phyloP scores from a whole-genome alignment of 2,329 filamentous ascomycete genomes.

The Exophiala oligosperma region DNA sequence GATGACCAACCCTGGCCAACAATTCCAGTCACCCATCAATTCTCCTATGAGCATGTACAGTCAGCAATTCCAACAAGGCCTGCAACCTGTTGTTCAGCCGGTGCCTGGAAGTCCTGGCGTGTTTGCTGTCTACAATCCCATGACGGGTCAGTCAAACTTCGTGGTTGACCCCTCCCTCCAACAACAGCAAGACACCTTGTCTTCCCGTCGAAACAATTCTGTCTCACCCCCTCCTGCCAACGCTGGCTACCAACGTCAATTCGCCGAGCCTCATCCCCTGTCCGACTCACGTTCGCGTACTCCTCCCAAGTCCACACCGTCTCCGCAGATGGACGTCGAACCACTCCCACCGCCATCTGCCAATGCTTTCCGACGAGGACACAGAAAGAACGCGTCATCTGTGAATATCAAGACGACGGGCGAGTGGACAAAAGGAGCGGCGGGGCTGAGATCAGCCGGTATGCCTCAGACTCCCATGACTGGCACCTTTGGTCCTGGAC shows the following conservation, averaged over 20 bases:
- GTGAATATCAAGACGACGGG: conserved; percentile 48
- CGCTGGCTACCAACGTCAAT: conserved; percentile 71
- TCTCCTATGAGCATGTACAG: conserved; percentile 60
- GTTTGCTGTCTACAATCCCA: conserved; percentile 79
- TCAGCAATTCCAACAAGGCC: conserved; percentile 66
- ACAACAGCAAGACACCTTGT: conserved; percentile 45
- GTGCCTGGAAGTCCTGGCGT: conserved; percentile 71
- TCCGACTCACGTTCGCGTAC: conserved; percentile 64
- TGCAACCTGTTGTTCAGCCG: conserved; percentile 63
- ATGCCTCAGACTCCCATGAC: conserved; percentile 79
- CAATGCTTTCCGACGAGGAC: conserved; percentile 87
- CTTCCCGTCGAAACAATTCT: conserved; percentile 16
- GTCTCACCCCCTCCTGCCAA: conserved; percentile 49
- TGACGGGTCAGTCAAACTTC: conserved; percentile 80
- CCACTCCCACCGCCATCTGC: conserved; percentile 85
- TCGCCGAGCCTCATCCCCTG: conserved; percentile 65
- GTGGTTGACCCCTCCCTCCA: conserved; percentile 68
- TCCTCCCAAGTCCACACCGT: conserved; percentile 62
- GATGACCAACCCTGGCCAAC: conserved; percentile 45
- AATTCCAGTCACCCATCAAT: conserved; percentile 53
- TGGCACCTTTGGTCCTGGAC: conserved; percentile 88
- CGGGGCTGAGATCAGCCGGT: conserved; percentile 74
- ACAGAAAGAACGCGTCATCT: conserved; percentile 85
- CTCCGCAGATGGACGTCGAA: conserved; percentile 66
- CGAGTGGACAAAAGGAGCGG: conserved; percentile 59